Base-by-base conservation (phyloP, 2,329 filamentous ascomycete genomes). In the Colletotrichum sojae region DNA sequence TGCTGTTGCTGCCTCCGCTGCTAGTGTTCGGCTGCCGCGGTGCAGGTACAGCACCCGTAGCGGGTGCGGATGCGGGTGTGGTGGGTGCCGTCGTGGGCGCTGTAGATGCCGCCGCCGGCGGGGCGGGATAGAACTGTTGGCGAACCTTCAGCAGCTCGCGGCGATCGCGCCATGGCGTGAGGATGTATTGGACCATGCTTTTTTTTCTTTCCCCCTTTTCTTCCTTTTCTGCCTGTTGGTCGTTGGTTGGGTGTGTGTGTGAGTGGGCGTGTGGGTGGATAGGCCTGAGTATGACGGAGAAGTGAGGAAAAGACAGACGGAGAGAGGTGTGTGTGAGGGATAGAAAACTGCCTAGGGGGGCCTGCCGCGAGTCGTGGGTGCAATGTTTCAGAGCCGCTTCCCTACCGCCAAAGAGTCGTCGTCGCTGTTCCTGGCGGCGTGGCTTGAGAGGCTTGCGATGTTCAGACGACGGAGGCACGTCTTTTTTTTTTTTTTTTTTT, bases 151-250 rank as follows among this genome's bases (percentile, higher is more conserved):
- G 85, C 70, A 95, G 87, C 77, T 94, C 91, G 67, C 81, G 76
- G 63, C 85, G 86, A 78, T 88, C 82, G 72, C 91, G 90, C 92
- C 92, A 94, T 40, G 91, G 91, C 63, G 91, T 94, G 75, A 92
- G 89, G 71, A 91, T 85, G 80, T 92, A 93, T 76, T 90, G 89
- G 31, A 91, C 89, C 90, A 92, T 92, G 13, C 48, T 46, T 36
- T 9, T 36, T 12, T 57, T 9, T 52, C 9, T 10, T 36, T 10
- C 4, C 31, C 18, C 10, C 12, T 5, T 8, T 10, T 12, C 20
- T 57, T n/a, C 54, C 16, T 59, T n/a, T 36, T 36, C 46, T 12
- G 53, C 15, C 36, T 15, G 51, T 56, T 20, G 25, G 51, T 39
- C 31, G 31, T 55, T 15, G 39, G 22, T 22, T 27, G 36, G 6